Evolutionary conservation across 768 basidiomycete species (phyloP).

Genomic region (Lactifluus pinguis): DNA sequence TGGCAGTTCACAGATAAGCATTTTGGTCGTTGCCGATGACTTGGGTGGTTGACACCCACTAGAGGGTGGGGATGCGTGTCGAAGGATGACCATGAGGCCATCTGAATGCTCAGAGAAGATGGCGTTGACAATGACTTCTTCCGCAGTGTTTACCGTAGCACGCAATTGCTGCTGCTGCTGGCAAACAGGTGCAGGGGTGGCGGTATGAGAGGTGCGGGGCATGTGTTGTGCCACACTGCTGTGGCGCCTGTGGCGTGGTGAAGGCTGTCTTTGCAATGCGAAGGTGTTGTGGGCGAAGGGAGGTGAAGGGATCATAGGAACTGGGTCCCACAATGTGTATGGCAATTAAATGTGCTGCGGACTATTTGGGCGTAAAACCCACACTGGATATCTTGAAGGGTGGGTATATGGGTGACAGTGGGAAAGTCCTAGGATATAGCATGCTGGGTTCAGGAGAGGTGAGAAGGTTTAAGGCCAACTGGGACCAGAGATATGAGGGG

Average conservation of each 20-base stretch:
- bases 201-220: neutral
- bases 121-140: conserved; percentile 57
- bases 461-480: conserved; percentile 28
- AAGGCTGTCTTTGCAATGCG: conserved; percentile 15
- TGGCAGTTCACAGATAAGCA: conserved; percentile 16
- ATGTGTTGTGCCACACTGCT: neutral
- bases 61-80: conserved; percentile 32
- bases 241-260: conserved; percentile 4
- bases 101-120: conserved; percentile 84
- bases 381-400: conserved; percentile 68
- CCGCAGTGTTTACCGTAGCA: neutral
- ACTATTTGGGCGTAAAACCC: conserved; percentile 84
- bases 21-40: neutral
- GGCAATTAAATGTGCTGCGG: conserved; percentile 66
- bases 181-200: neutral
- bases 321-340: conserved; percentile 81
- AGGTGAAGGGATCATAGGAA: conserved; percentile 47
- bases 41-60: neutral
- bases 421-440: conserved; percentile 57
- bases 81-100: conserved; percentile 71
- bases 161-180: neutral
- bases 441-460: conserved; percentile 41
- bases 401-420: conserved; percentile 61
- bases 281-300: conserved; percentile 11
- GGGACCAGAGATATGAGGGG: conserved; percentile 47